Evolutionary conservation across 1,139 yeast species (phyloP).

Genomic region (Wickerhamomyces sp.): DNA sequence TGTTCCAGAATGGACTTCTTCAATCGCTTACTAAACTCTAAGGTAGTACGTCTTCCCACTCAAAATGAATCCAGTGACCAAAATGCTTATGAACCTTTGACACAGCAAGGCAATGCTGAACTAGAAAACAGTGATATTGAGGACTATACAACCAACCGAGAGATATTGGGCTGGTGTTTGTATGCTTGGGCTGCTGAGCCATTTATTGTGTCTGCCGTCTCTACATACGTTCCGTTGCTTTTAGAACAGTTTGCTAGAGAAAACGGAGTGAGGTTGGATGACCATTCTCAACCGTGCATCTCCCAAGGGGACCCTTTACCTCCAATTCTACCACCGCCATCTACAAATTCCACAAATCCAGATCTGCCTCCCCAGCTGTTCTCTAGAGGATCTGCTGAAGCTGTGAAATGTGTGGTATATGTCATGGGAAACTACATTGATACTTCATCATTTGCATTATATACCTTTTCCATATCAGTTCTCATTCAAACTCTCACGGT

Average conservation of each 20-base stretch:
- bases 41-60: too few relatives aligned
- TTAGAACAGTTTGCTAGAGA: constrained; percentile 62
- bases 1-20: too few relatives aligned
- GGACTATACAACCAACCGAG: constrained; percentile 27
- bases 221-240: constrained; percentile 64
- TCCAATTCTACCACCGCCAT: constrained; percentile 25
- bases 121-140: too few relatives aligned
- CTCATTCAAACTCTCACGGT: constrained; percentile 60
- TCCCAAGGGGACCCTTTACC: constrained; percentile 23
- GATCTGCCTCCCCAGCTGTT: constrained; percentile 1
- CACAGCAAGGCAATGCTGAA: too few relatives aligned
- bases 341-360: constrained; percentile 11
- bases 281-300: constrained; percentile 42
- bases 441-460: constrained; percentile 63
- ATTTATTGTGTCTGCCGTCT: constrained; percentile 64
- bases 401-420: constrained; percentile 36
- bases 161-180: constrained; percentile 47
- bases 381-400: constrained; percentile 3
- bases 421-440: constrained; percentile 51
- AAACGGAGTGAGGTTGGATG: constrained; percentile 53
- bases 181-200: constrained; percentile 72
- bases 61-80: too few relatives aligned
- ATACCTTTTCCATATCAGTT: constrained; percentile 62
- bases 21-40: too few relatives aligned
- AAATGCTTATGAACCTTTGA: too few relatives aligned